phyloP scores from a whole-genome alignment of 129 eudicot species.

The Saussurea involucrata region DNA sequence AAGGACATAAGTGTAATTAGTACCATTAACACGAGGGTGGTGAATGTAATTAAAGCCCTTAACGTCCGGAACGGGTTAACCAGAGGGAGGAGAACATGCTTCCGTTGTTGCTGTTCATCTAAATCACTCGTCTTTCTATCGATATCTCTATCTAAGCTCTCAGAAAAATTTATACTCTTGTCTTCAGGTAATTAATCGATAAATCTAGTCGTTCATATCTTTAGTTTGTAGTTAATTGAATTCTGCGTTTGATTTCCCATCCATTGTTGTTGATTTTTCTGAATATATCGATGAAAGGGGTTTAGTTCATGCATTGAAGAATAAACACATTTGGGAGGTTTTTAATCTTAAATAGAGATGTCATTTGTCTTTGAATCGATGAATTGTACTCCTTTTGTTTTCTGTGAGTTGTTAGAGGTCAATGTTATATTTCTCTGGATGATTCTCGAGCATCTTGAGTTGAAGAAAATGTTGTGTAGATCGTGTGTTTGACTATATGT shows the following conservation, averaged over 20 bases:
- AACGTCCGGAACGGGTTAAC: background rate
- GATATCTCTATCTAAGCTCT: background rate
- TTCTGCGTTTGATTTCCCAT: slow-evolving; percentile 7
- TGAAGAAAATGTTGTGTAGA: background rate
- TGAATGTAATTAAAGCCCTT: background rate
- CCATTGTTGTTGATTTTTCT: background rate
- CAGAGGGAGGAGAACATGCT: background rate
- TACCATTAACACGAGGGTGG: background rate
- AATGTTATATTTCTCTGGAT: background rate
- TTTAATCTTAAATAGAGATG: background rate
- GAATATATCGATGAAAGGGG: background rate
- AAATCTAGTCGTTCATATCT: background rate
- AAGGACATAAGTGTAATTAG: background rate
- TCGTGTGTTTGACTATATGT: slow-evolving; percentile 1
- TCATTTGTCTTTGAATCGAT: background rate
- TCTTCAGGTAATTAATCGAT: slow-evolving; percentile 1
- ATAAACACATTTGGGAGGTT: background rate
- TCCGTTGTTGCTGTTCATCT: background rate
- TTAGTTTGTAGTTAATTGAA: background rate
- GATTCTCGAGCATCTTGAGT: background rate
- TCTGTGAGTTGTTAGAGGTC: background rate
- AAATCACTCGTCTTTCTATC: background rate
- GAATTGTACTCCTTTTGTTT: background rate
- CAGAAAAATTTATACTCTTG: background rate
- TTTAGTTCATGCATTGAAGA: slow-evolving; percentile 12